Percentiles rank a stretch among this genome's conserved stretches.
Evolutionary conservation across 139 green algal genomes (phyloP).

Genomic region (Micractinium sp.): DNA sequence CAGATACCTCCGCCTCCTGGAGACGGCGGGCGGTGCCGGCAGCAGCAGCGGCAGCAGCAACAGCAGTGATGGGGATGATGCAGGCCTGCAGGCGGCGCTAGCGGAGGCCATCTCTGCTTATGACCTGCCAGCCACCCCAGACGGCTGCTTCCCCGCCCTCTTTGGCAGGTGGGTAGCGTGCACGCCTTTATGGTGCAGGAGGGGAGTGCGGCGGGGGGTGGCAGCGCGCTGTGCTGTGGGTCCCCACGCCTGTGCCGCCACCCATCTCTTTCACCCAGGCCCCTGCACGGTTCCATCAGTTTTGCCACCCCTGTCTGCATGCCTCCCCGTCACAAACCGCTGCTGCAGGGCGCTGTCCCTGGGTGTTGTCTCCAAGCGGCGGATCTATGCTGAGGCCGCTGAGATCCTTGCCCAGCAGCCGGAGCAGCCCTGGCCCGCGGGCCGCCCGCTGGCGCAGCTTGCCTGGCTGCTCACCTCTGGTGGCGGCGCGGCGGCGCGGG

Average conservation of each 20-base stretch:
- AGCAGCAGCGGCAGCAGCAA: not conserved
- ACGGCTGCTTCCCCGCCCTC: constrained; percentile 70
- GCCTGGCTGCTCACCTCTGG: constrained; percentile 39
- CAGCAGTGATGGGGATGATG: not conserved
- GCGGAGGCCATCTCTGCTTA: constrained; percentile 7
- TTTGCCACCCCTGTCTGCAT: not conserved
- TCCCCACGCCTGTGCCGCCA: not conserved
- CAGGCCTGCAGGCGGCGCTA: constrained; percentile 1
- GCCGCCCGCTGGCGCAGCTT: constrained; percentile 27
- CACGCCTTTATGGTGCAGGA: not conserved
- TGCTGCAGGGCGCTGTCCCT: constrained; percentile 52
- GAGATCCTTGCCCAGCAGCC: constrained; percentile 7
- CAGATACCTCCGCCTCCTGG: constrained; percentile 31
- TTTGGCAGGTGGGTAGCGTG: constrained; percentile 44
- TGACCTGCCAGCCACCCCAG: constrained; percentile 42
- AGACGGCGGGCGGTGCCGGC: not conserved
- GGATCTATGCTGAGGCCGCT: constrained; percentile 40
- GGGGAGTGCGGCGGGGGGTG: not conserved
- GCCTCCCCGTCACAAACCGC: not conserved
- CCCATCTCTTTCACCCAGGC: too few relatives aligned
- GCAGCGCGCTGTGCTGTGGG: not conserved
- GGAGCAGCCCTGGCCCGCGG: constrained; percentile 1
- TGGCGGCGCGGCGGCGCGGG: constrained; percentile 9
- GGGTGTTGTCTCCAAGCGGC: constrained; percentile 58
- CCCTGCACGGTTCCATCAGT: not conserved